Conservation (phyloP, 1,139 yeast genomes). For the Zygoascus meyerae region DNA sequence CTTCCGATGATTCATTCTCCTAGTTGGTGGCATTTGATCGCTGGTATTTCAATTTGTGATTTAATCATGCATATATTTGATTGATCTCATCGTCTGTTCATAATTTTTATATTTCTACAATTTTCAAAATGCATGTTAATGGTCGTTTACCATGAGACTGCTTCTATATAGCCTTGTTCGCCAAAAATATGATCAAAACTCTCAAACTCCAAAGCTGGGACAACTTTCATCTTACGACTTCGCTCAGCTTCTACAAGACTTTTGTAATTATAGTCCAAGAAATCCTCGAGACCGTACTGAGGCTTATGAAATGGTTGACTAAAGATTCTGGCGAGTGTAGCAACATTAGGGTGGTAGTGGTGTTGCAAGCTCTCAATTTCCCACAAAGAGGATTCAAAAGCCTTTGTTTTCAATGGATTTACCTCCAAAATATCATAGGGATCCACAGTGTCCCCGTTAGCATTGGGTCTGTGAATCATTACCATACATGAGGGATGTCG, state of each 20-base stretch:
- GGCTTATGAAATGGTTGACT: conserved; percentile 87
- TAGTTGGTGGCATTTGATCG: too few relatives aligned
- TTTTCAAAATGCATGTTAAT: not conserved
- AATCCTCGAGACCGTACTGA: conserved; percentile 85
- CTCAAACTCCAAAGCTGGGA: conserved; percentile 79
- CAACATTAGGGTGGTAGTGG: conserved; percentile 96
- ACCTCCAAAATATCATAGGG: conserved; percentile 58
- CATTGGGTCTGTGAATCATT: conserved; percentile 58
- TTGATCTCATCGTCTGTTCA: too few relatives aligned
- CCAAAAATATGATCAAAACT: conserved; percentile 43
- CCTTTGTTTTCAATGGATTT: conserved; percentile 75
- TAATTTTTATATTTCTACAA: not conserved
- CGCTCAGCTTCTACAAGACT: conserved; percentile 71
- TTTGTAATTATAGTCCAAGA: conserved; percentile 83
- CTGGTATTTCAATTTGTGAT: too few relatives aligned
- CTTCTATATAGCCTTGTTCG: conserved; percentile 13
- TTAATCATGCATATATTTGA: too few relatives aligned
- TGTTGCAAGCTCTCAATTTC: conserved; percentile 72
- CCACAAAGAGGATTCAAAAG: conserved; percentile 86
- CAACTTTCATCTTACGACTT: conserved; percentile 58
- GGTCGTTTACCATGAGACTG: conserved; percentile 1
- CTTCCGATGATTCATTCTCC: too few relatives aligned
- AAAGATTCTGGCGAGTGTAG: conserved; percentile 82
- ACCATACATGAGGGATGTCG: conserved; percentile 93
- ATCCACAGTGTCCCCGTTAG: conserved; percentile 44